Evolutionary conservation across 768 basidiomycete genomes (phyloP).

Genomic region (Hypsizygus marmoreus): DNA sequence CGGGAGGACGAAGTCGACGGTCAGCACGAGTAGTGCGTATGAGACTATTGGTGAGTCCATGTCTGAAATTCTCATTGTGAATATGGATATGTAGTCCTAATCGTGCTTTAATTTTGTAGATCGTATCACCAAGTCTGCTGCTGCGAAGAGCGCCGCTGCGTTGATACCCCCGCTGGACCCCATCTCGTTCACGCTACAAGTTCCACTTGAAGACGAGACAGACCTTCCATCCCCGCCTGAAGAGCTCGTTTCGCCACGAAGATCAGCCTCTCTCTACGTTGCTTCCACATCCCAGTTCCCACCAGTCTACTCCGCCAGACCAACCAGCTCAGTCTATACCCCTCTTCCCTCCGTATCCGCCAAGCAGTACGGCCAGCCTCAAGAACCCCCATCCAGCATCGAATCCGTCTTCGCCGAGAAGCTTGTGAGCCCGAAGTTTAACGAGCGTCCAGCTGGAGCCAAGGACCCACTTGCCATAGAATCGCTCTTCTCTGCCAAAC

Average conservation of each 20-base stretch:
- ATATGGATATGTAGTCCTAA: neutral
- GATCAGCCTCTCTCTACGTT: constrained; percentile 22
- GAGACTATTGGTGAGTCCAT: constrained; percentile 45
- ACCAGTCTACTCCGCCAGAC: constrained; percentile 17
- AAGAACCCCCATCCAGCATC: constrained; percentile 4
- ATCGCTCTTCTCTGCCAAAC: constrained; percentile 12
- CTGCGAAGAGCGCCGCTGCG: constrained; percentile 18
- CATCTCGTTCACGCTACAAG: constrained; percentile 20
- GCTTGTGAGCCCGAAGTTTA: constrained; percentile 13
- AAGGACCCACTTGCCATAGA: constrained; percentile 2
- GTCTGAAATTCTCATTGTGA: neutral
- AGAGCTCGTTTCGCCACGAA: constrained; percentile 16
- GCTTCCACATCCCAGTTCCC: constrained; percentile 17
- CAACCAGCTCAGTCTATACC: constrained; percentile 17
- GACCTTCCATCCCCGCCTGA: constrained; percentile 19
- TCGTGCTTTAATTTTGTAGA: constrained; percentile 8
- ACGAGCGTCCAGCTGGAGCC: neutral
- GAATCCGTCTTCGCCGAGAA: constrained; percentile 13
- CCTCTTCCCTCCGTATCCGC: constrained; percentile 3
- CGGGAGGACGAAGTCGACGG: constrained; percentile 53
- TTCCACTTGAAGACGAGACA: constrained; percentile 12
- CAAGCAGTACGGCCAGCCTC: neutral
- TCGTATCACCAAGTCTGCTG: constrained; percentile 17
- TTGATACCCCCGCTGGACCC: constrained; percentile 24
- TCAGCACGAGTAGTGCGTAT: constrained; percentile 36